phyloP scores from a whole-genome alignment of 768 basidiomycete genomes.

The Favolaschia claudopus region DNA sequence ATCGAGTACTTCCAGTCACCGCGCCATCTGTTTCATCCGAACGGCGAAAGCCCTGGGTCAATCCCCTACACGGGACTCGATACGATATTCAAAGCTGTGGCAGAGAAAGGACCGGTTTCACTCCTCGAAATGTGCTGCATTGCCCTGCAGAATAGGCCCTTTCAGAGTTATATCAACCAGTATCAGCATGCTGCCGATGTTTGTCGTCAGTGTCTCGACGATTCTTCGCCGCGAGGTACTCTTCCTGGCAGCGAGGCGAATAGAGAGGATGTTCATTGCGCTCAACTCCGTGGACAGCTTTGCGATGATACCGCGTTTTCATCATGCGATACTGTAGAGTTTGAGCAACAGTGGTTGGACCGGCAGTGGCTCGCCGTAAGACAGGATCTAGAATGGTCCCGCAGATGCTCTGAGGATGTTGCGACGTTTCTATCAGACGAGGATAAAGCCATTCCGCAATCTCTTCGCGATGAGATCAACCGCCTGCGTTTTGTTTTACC shows the following conservation, averaged over 20 bases:
- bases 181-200: constrained; percentile 9
- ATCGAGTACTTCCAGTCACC: constrained; percentile 7
- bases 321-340: constrained; percentile 1
- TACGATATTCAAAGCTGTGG: not conserved
- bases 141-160: not conserved
- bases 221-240: constrained; percentile 8
- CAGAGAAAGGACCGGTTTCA: not conserved
- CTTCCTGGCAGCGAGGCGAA: not conserved
- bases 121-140: constrained; percentile 6
- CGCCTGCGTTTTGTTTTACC: not conserved
- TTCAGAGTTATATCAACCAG: constrained; percentile 1
- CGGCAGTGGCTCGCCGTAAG: constrained; percentile 2
- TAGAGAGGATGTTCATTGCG: not conserved
- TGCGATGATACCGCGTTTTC: constrained; percentile 7
- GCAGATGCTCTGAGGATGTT: not conserved
- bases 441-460: not conserved
- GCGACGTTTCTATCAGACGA: not conserved
- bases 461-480: not conserved
- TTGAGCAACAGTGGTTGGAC: constrained; percentile 9
- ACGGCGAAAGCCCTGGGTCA: not conserved
- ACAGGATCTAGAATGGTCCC: constrained; percentile 4
- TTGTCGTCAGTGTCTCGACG: constrained; percentile 7
- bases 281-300: not conserved
- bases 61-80: not conserved
- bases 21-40: not conserved